Percentiles rank a stretch among this genome's conserved stretches.
Evolutionary conservation across 148 eudicot species (phyloP).

Genomic region (Dysphania ambrosioides): DNA sequence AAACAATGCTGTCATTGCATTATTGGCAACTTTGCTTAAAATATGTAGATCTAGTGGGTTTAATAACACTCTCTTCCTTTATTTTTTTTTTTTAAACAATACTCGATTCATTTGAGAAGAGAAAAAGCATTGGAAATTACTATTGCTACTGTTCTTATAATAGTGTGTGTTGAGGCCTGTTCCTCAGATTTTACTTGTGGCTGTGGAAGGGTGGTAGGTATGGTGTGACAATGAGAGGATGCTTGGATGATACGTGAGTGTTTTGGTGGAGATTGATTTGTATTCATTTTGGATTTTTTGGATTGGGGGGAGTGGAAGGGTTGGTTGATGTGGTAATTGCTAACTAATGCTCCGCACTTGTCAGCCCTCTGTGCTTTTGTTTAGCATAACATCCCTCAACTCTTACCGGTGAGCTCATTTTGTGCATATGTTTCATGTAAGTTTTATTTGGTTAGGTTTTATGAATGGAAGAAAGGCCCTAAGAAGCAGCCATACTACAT

Average conservation of each 20-base stretch:
- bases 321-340: background rate
- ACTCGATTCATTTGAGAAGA: background rate
- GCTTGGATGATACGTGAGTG: background rate
- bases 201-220: background rate
- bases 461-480: constrained; percentile 96
- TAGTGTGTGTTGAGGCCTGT: no score
- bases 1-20: background rate
- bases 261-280: background rate
- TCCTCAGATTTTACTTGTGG: no score
- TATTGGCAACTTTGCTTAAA: background rate
- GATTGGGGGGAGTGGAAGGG: background rate
- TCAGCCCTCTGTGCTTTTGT: background rate
- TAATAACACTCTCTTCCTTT: no score
- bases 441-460: constrained; percentile 50
- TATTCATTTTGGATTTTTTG: background rate
- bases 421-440: background rate
- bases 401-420: background rate
- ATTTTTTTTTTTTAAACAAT: no score
- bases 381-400: background rate
- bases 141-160: no score
- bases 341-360: no score
- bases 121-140: background rate
- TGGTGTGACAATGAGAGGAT: background rate
- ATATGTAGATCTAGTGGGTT: background rate
- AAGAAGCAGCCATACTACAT: constrained; percentile 92